A percentile compares a stretch with the other conserved stretches of the same genome.
Conservation (phyloP, 192 early-diverging fungal genomes). For the Coemansia sp. region DNA sequence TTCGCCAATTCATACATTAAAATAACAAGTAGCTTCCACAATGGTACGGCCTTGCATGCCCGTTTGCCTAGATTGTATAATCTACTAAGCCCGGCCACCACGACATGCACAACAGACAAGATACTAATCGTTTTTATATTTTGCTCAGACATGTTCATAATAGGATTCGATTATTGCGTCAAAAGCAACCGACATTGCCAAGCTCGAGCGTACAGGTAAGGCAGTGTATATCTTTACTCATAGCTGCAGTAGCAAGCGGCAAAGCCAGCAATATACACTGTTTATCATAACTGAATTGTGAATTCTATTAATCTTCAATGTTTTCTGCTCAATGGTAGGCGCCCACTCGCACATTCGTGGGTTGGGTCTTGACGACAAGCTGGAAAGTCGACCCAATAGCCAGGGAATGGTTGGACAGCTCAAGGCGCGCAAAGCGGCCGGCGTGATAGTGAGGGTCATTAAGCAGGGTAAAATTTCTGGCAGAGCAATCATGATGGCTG, state of each 20-base stretch:
- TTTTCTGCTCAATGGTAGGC: constrained; percentile 52
- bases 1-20: no score
- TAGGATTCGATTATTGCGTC: constrained; percentile 53
- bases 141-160: neutral
- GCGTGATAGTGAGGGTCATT: constrained; percentile 94
- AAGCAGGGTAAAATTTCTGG: constrained; percentile 98
- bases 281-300: neutral
- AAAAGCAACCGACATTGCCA: constrained; percentile 41
- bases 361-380: constrained; percentile 88
- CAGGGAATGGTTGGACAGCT: constrained; percentile 99
- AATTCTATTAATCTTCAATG: neutral
- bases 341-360: constrained; percentile 98
- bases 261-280: neutral
- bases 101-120: no score
- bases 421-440: constrained; percentile 92
- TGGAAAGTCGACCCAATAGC: constrained; percentile 78
- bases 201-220: constrained; percentile 53
- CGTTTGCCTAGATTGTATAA: no score
- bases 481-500: constrained; percentile 95
- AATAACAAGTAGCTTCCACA: no score
- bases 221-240: neutral
- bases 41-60: no score
- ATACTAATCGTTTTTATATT: no score
- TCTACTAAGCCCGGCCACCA: no score
- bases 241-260: neutral